A percentile compares a stretch with the other conserved stretches of the same genome.
phyloP scores from a whole-genome alignment of 2,329 filamentous ascomycete genomes.

The Talaromyces sp. region DNA sequence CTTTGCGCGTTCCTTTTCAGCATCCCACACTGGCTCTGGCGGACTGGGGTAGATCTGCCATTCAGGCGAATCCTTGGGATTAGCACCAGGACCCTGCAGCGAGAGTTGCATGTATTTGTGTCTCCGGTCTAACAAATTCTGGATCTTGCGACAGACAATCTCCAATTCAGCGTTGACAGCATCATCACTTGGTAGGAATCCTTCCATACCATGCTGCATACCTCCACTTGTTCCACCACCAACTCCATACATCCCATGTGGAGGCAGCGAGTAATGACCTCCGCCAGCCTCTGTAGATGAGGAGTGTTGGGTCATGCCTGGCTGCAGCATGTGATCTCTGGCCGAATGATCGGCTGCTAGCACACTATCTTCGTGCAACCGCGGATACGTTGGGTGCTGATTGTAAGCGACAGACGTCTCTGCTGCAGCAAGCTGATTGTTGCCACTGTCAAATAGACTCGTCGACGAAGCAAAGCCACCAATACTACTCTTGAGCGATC shows the following conservation, averaged over 20 bases:
- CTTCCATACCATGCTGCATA: slow-evolving; percentile 59
- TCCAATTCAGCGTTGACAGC: slow-evolving; percentile 80
- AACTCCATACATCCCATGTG: slow-evolving; percentile 42
- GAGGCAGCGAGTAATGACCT: background rate
- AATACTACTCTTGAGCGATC: slow-evolving; percentile 9
- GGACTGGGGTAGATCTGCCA: slow-evolving; percentile 92
- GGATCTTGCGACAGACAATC: slow-evolving; percentile 84
- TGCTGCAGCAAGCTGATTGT: slow-evolving; percentile 4
- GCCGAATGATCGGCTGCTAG: slow-evolving; percentile 14
- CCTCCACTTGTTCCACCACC: slow-evolving; percentile 58
- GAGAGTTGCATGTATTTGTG: slow-evolving; percentile 87
- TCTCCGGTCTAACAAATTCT: slow-evolving; percentile 80
- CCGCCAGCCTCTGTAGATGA: slow-evolving; percentile 4
- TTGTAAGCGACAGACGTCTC: slow-evolving; percentile 1
- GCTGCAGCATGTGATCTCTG: slow-evolving; percentile 50
- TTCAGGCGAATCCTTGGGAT: slow-evolving; percentile 76
- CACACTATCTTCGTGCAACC: slow-evolving; percentile 14
- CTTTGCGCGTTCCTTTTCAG: slow-evolving; percentile 32
- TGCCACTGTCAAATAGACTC: slow-evolving; percentile 8
- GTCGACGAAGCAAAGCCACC: slow-evolving; percentile 11
- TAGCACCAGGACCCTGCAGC: slow-evolving; percentile 74
- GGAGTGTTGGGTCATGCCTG: slow-evolving; percentile 24
- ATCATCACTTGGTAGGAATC: slow-evolving; percentile 68
- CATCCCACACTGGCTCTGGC: slow-evolving; percentile 85
- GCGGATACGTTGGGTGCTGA: background rate